These are phyloP conservation scores for Rhododendron griersonianum DNA, from an alignment of 148 eudicot species.

Conservation along the genomic window DNA sequence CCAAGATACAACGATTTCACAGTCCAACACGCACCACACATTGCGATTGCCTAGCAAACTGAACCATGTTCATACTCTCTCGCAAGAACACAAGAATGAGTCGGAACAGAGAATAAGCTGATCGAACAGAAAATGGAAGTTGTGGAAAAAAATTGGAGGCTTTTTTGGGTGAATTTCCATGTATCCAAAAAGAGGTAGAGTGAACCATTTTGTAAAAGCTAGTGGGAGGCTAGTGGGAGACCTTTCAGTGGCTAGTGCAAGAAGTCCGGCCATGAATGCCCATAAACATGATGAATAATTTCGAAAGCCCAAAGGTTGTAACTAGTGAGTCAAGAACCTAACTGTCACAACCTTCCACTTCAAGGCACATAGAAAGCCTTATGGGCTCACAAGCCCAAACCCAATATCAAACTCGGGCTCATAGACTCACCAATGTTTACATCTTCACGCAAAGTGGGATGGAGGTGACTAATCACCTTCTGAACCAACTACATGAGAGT, in stretches of 20 bases:
- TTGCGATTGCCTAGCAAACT: not conserved
- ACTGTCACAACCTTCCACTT: not conserved
- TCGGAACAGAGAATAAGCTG: not conserved
- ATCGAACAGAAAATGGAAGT: not conserved
- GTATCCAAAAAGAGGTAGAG: not conserved
- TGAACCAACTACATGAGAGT: not conserved
- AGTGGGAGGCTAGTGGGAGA: not conserved
- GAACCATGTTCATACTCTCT: not conserved
- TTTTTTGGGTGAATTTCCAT: not conserved
- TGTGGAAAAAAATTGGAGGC: not conserved
- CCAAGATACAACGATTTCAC: not conserved
- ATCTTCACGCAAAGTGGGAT: not conserved
- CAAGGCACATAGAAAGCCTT: not conserved
- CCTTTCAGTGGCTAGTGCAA: not conserved
- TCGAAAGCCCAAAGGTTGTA: not conserved
- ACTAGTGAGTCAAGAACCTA: not conserved
- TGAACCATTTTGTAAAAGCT: not conserved
- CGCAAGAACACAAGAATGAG: not conserved
- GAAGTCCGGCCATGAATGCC: not conserved
- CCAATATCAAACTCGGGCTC: not conserved
- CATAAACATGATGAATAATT: not conserved
- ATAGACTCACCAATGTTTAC: not conserved
- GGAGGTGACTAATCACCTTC: not conserved
- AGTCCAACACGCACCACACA: not conserved
- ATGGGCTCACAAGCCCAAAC: not conserved